phyloP scores from a whole-genome alignment of 768 basidiomycete genomes.

The Panellus pusillus region DNA sequence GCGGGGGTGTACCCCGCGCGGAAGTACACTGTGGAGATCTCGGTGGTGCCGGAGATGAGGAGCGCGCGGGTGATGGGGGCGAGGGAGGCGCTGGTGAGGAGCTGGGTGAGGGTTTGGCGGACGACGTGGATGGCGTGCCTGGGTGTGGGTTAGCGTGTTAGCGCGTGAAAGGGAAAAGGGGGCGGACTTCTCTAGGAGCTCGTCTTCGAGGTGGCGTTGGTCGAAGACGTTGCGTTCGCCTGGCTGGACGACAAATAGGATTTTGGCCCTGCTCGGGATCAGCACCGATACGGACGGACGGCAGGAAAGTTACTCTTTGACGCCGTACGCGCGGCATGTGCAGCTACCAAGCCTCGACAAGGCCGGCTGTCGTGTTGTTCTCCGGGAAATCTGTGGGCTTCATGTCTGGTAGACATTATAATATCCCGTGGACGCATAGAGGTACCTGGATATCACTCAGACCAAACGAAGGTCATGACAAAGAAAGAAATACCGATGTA shows the following conservation, averaged over 20 bases:
- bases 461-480: background rate
- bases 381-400: slow-evolving; percentile 59
- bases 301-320: slow-evolving; percentile 41
- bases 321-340: slow-evolving; percentile 75
- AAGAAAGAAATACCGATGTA: slow-evolving; percentile 69
- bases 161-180: slow-evolving; percentile 2
- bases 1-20: slow-evolving; percentile 84
- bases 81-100: slow-evolving; percentile 58
- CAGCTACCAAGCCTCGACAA: slow-evolving; percentile 72
- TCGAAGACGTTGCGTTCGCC: slow-evolving; percentile 95
- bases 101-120: slow-evolving; percentile 74
- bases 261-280: slow-evolving; percentile 37
- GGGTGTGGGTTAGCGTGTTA: background rate
- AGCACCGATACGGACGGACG: background rate
- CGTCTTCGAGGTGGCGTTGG: slow-evolving; percentile 86
- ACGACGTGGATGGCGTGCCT: slow-evolving; percentile 77
- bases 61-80: slow-evolving; percentile 47
- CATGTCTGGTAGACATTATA: slow-evolving; percentile 54
- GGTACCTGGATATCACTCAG: slow-evolving; percentile 49
- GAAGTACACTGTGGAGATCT: slow-evolving; percentile 90
- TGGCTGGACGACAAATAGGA: slow-evolving; percentile 89
- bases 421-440: slow-evolving; percentile 65
- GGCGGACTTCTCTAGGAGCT: slow-evolving; percentile 76
- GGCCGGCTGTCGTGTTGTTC: slow-evolving; percentile 69
- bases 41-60: slow-evolving; percentile 42